These are phyloP conservation scores for Xanthoconium purpureum DNA, from an alignment of 768 basidiomycete genomes.

Conservation along the genomic window DNA sequence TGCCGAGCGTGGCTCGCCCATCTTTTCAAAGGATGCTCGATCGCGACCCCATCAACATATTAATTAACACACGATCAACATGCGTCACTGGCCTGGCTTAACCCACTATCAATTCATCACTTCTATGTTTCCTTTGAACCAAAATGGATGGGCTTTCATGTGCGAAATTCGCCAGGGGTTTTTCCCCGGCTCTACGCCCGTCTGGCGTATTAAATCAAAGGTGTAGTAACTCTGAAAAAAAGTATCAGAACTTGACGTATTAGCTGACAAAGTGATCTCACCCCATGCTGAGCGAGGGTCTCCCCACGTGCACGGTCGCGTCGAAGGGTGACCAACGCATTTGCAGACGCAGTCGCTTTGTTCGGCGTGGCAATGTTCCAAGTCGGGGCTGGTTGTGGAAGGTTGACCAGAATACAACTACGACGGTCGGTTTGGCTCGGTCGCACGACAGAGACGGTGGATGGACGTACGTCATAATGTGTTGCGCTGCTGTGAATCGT, in stretches of 20 bases:
- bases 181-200: constrained; percentile 5
- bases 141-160: constrained; percentile 28
- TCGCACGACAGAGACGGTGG: neutral
- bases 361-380: constrained; percentile 22
- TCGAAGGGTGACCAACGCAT: constrained; percentile 22
- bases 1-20: neutral
- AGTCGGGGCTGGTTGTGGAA: constrained; percentile 22
- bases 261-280: constrained; percentile 3
- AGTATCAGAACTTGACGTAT: neutral
- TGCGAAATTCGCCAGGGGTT: constrained; percentile 28
- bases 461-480: constrained; percentile 22
- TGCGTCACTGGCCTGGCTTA: neutral
- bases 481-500: constrained; percentile 23
- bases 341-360: constrained; percentile 25
- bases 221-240: constrained; percentile 22
- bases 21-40: neutral
- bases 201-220: constrained; percentile 22
- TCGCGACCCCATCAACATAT: neutral
- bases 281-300: constrained; percentile 21
- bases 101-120: constrained; percentile 16
- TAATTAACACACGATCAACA: neutral
- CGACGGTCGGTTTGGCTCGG: neutral
- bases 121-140: constrained; percentile 28
- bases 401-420: constrained; percentile 26
- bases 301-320: constrained; percentile 26